phyloP scores from a whole-genome alignment of 768 basidiomycete species.

The Lactarius akahatsu region DNA sequence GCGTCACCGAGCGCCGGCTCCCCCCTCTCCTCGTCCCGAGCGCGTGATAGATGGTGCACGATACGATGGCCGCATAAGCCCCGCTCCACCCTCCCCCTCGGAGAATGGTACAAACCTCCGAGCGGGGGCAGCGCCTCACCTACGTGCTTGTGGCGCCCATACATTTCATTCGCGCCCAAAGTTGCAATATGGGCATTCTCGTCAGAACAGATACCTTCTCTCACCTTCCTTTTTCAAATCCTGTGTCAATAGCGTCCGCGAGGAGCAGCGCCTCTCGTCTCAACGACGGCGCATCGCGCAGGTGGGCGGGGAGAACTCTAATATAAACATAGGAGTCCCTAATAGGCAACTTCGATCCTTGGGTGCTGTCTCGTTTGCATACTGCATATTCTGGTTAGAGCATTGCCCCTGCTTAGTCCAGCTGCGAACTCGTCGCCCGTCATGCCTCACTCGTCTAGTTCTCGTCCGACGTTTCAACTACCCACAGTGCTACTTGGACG shows the following conservation, averaged over 20 bases:
- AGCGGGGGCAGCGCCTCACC: not conserved
- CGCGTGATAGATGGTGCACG: not conserved
- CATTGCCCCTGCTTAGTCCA: not conserved
- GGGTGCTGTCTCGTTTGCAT: not conserved
- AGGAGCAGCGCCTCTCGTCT: not conserved
- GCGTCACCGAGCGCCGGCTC: not conserved
- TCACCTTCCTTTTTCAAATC: not conserved
- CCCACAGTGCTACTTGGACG: not conserved
- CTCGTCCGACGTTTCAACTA: not conserved
- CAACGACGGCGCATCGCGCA: not conserved
- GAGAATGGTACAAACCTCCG: conserved; percentile 9
- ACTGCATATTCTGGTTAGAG: not conserved
- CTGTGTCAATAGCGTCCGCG: not conserved
- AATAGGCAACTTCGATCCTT: not conserved
- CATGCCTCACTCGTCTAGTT: not conserved
- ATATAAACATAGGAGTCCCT: not conserved
- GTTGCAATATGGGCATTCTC: not conserved
- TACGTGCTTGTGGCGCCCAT: not conserved
- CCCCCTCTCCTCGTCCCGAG: not conserved
- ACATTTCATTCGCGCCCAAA: not conserved
- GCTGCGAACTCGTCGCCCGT: not conserved
- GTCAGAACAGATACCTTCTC: not conserved
- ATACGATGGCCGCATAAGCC: not conserved
- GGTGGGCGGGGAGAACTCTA: not conserved
- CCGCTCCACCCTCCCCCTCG: not conserved